Conservation (phyloP, 768 basidiomycete genomes). For the Xerocomellus amylosporus region DNA sequence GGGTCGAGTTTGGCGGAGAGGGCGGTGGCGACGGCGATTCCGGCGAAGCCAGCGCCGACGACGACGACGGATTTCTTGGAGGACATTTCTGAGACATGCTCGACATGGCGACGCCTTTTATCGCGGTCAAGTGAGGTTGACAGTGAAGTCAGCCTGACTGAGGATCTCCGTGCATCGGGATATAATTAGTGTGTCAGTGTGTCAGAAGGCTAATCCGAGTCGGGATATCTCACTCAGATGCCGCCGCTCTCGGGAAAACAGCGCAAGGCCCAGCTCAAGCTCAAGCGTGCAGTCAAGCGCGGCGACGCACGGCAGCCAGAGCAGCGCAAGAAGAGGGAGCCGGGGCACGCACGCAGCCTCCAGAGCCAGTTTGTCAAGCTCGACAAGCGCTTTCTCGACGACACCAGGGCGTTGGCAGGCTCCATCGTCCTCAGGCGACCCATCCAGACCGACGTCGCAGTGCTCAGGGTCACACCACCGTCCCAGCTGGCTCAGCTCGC, state of each 20-base stretch:
- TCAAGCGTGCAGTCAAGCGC: slow-evolving; percentile 82
- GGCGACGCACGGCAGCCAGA: slow-evolving; percentile 51
- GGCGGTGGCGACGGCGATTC: slow-evolving; percentile 41
- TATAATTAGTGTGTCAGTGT: no score
- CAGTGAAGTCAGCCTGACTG: no score
- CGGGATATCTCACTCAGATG: slow-evolving; percentile 10
- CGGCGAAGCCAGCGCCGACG: slow-evolving; percentile 54
- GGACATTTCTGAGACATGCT: background rate
- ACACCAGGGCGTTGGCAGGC: slow-evolving; percentile 56
- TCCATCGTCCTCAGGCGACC: slow-evolving; percentile 55
- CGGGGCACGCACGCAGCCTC: slow-evolving; percentile 42
- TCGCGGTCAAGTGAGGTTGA: background rate
- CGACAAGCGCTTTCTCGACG: slow-evolving; percentile 55
- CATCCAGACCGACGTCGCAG: slow-evolving; percentile 39
- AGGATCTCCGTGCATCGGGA: no score
- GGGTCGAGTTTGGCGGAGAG: slow-evolving; percentile 53
- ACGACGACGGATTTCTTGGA: slow-evolving; percentile 44
- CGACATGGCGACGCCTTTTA: background rate
- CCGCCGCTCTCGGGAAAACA: slow-evolving; percentile 52
- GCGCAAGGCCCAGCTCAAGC: slow-evolving; percentile 68
- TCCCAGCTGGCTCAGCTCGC: slow-evolving; percentile 4
- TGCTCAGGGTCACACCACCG: slow-evolving; percentile 32
- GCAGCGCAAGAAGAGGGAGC: slow-evolving; percentile 11
- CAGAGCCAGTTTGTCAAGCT: slow-evolving; percentile 72
- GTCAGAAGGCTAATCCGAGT: background rate